Evolutionary conservation across 2,329 filamentous ascomycete genomes (phyloP).

Genomic region (Sphaerulina populicola): DNA sequence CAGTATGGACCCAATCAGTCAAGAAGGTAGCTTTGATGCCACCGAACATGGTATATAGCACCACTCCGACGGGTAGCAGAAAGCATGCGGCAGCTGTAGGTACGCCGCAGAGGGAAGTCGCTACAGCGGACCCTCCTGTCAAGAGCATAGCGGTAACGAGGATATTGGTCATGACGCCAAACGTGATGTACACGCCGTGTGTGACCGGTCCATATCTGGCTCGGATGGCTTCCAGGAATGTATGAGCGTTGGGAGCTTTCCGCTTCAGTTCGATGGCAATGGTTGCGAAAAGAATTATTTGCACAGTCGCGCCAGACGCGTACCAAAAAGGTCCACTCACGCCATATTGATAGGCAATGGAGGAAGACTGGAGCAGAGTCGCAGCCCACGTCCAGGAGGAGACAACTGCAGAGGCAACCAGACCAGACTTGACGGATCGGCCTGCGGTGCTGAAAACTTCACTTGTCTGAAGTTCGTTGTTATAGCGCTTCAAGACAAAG

Average conservation of each 20-base stretch:
- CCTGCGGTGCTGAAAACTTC: slow-evolving; percentile 91
- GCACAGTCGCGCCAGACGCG: slow-evolving; percentile 65
- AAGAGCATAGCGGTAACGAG: slow-evolving; percentile 83
- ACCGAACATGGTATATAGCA: slow-evolving; percentile 61
- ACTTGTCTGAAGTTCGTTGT: slow-evolving; percentile 74
- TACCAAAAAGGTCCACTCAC: slow-evolving; percentile 60
- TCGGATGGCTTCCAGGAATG: slow-evolving; percentile 65
- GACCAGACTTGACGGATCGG: slow-evolving; percentile 76
- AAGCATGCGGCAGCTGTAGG: slow-evolving; percentile 75
- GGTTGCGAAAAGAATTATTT: slow-evolving; percentile 83
- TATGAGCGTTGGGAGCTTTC: slow-evolving; percentile 77
- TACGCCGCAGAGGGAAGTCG: slow-evolving; percentile 63
- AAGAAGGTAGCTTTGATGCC: slow-evolving; percentile 83
- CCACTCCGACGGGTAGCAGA: slow-evolving; percentile 68
- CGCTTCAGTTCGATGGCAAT: slow-evolving; percentile 84
- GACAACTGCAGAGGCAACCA: slow-evolving; percentile 83
- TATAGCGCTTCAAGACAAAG: slow-evolving; percentile 60
- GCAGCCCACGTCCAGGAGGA: slow-evolving; percentile 88
- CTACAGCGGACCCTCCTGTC: slow-evolving; percentile 62
- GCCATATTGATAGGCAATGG: slow-evolving; percentile 66
- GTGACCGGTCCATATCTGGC: slow-evolving; percentile 67
- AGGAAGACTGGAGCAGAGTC: slow-evolving; percentile 46
- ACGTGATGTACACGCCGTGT: slow-evolving; percentile 72
- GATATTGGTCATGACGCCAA: slow-evolving; percentile 68
- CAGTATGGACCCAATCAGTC: slow-evolving; percentile 78